These are phyloP conservation scores for Biscogniauxia marginata DNA, from an alignment of 2,329 filamentous ascomycete species.

Conservation along the genomic window DNA sequence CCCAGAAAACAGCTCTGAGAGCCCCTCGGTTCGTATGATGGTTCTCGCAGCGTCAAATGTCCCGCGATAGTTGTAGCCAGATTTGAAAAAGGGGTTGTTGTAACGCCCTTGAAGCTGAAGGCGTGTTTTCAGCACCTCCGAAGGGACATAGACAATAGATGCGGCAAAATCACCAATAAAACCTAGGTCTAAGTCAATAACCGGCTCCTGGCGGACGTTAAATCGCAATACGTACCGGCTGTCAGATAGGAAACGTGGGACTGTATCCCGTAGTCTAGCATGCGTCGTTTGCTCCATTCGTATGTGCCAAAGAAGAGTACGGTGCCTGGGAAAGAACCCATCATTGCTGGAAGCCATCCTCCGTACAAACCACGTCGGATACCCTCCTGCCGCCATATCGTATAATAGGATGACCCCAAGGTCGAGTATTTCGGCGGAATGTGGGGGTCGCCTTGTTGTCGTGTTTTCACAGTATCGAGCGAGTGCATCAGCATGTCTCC, in stretches of 20 bases:
- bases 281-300: conserved; percentile 86
- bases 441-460: conserved; percentile 94
- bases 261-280: conserved; percentile 82
- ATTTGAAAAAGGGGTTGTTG: conserved; percentile 91
- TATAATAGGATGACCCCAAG: conserved; percentile 86
- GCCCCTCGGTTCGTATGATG: conserved; percentile 79
- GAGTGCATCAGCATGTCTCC: conserved; percentile 99
- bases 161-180: conserved; percentile 90
- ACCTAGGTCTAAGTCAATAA: conserved; percentile 48
- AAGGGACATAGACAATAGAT: conserved; percentile 91
- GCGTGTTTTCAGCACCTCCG: conserved; percentile 96
- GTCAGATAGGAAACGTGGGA: conserved; percentile 82
- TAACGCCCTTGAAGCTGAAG: conserved; percentile 91
- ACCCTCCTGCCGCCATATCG: conserved; percentile 90
- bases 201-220: not conserved
- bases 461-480: conserved; percentile 95
- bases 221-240: conserved; percentile 58
- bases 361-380: conserved; percentile 83
- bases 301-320: conserved; percentile 96
- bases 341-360: conserved; percentile 86
- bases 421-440: conserved; percentile 91
- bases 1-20: conserved; percentile 87
- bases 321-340: conserved; percentile 91
- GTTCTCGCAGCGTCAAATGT: conserved; percentile 82
- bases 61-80: conserved; percentile 92